Evolutionary conservation across 768 basidiomycete genomes (phyloP).

Genomic region (Dictyophora rubrovolvata): DNA sequence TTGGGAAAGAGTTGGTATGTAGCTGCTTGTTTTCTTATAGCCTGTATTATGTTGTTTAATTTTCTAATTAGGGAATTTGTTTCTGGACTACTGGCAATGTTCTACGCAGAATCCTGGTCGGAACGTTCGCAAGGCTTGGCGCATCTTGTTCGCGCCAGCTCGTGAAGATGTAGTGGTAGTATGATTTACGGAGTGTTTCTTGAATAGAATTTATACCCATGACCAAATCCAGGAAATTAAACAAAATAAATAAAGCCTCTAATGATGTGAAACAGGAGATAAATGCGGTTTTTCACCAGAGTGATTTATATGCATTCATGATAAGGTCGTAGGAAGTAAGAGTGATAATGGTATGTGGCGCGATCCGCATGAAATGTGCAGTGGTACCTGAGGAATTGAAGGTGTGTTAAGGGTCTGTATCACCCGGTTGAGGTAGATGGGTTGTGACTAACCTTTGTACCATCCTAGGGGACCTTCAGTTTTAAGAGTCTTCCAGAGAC

Average conservation of each 20-base stretch:
- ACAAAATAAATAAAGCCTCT: neutral
- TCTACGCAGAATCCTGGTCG: constrained; percentile 39
- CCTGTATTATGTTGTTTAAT: neutral
- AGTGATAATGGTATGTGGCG: constrained; percentile 89
- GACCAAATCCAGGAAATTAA: neutral
- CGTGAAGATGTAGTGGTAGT: neutral
- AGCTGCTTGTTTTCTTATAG: neutral
- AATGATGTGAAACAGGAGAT: neutral
- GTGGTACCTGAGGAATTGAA: constrained; percentile 56
- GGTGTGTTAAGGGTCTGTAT: neutral
- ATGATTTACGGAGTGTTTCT: neutral
- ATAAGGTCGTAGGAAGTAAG: constrained; percentile 82
- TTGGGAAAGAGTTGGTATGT: constrained; percentile 64
- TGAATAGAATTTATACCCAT: neutral
- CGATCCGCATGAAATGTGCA: constrained; percentile 87
- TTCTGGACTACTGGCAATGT: constrained; percentile 35
- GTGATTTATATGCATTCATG: constrained; percentile 11
- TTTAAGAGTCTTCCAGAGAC: constrained; percentile 91
- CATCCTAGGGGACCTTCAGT: constrained; percentile 85
- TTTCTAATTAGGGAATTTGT: constrained; percentile 35
- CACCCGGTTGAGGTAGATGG: neutral
- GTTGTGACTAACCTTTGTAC: constrained; percentile 67
- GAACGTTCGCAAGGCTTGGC: constrained; percentile 11
- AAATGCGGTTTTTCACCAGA: neutral
- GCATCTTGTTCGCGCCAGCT: constrained; percentile 6